These are phyloP conservation scores for Arachis stenosperma DNA, from an alignment of 306 rosid genomes.

Conservation along the genomic window DNA sequence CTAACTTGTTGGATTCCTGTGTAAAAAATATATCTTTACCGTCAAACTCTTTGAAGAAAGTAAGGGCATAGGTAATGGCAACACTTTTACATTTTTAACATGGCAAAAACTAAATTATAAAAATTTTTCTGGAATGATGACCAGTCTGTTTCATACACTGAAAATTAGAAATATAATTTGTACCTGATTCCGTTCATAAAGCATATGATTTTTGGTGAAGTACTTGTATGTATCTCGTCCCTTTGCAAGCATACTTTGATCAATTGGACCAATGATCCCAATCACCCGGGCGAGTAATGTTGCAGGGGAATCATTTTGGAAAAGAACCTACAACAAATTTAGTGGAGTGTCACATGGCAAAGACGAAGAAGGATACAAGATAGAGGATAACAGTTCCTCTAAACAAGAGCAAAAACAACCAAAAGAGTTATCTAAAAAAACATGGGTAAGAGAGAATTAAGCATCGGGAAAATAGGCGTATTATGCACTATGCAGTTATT, in stretches of 20 bases:
- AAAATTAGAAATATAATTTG: conserved; percentile 34
- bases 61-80: conserved; percentile 18
- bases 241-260: conserved; percentile 89
- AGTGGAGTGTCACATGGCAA: conserved; percentile 25
- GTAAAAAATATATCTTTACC: conserved; percentile 17
- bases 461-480: neutral
- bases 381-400: too few relatives aligned
- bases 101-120: conserved; percentile 28
- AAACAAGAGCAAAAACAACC: too few relatives aligned
- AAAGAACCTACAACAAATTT: conserved; percentile 70
- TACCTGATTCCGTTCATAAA: conserved; percentile 97
- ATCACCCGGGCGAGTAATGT: conserved; percentile 92
- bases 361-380: neutral
- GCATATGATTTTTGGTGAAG: conserved; percentile 98
- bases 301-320: conserved; percentile 97
- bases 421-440: too few relatives aligned
- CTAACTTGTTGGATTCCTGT: conserved; percentile 93
- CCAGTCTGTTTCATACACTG: neutral
- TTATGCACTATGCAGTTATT: too few relatives aligned
- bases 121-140: conserved; percentile 19
- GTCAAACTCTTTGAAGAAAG: conserved; percentile 21
- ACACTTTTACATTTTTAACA: conserved; percentile 12
- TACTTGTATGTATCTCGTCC: conserved; percentile 91
- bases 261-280: conserved; percentile 84
- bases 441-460: conserved; percentile 1